phyloP scores from a whole-genome alignment of 805 yeast genomes.

The Candida silvatica region DNA sequence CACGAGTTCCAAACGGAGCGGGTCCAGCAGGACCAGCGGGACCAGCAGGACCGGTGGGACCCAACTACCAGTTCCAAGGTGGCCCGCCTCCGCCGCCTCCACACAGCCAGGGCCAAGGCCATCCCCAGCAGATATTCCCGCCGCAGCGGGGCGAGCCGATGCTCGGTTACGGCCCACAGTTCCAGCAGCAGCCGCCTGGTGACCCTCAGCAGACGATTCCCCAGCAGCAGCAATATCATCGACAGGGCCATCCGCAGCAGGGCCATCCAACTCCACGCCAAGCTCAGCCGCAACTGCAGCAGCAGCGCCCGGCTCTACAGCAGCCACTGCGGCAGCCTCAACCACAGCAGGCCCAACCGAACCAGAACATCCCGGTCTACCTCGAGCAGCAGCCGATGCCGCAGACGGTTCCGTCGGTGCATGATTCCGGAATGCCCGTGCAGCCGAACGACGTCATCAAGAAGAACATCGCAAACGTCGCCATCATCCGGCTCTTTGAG shows the following conservation, averaged over 20 bases:
- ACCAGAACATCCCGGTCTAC: constrained; percentile 3
- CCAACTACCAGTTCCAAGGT: too few species aligned
- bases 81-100: too few species aligned
- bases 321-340: constrained; percentile 11
- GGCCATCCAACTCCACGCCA: constrained; percentile 9
- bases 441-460: constrained; percentile 7
- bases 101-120: too few species aligned
- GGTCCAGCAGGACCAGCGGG: too few species aligned
- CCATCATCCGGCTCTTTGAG: constrained; percentile 41
- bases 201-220: constrained; percentile 1
- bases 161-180: too few species aligned
- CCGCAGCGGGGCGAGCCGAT: too few species aligned
- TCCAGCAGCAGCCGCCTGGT: too few species aligned
- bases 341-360: constrained; percentile 17
- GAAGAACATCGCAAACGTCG: constrained; percentile 34
- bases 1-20: too few species aligned
- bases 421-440: not conserved
- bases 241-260: constrained; percentile 9
- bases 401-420: not conserved
- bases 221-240: constrained; percentile 3
- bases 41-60: too few species aligned
- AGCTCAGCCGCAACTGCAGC: constrained; percentile 3
- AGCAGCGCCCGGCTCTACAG: constrained; percentile 1
- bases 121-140: too few species aligned
- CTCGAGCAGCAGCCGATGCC: not conserved